Percentiles rank a stretch among this genome's conserved stretches.
Evolutionary conservation across 345 rosid genomes (phyloP).

Genomic region (Aethionema arabicum): DNA sequence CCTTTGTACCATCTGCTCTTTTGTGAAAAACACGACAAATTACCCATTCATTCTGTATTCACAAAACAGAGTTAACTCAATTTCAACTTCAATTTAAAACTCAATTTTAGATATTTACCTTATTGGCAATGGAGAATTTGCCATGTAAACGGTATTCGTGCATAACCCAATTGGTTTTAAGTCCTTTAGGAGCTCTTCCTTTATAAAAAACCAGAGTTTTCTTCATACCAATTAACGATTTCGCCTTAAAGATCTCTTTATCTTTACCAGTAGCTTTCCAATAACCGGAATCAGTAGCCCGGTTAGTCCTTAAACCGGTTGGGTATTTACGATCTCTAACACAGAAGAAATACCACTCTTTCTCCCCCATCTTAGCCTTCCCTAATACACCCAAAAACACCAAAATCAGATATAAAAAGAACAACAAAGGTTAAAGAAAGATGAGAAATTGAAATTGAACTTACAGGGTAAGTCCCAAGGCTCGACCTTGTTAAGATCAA

Average conservation of each 20-base stretch:
- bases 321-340: conserved; percentile 78
- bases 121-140: conserved; percentile 50
- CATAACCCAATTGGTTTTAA: conserved; percentile 80
- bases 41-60: conserved; percentile 78
- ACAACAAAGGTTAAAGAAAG: neutral
- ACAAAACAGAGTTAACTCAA: conserved; percentile 9
- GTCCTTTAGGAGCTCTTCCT: conserved; percentile 88
- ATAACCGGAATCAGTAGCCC: conserved; percentile 55
- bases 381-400: conserved; percentile 15
- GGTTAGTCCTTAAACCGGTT: conserved; percentile 66
- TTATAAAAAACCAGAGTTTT: conserved; percentile 82
- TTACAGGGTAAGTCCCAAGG: conserved; percentile 95
- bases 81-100: neutral
- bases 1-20: conserved; percentile 56
- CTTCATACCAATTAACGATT: conserved; percentile 83
- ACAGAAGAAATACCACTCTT: conserved; percentile 80
- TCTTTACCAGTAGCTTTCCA: conserved; percentile 83
- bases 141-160: conserved; percentile 86
- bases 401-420: neutral
- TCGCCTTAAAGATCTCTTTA: conserved; percentile 49
- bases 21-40: conserved; percentile 70
- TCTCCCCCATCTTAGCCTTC: conserved; percentile 45
- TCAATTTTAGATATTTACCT: conserved; percentile 33
- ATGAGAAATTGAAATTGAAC: conserved; percentile 10
- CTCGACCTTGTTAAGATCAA: conserved; percentile 86